These are phyloP conservation scores for Phytophthora fragariae DNA, from an alignment of 352 stramenopile genomes.

Conservation along the genomic window DNA sequence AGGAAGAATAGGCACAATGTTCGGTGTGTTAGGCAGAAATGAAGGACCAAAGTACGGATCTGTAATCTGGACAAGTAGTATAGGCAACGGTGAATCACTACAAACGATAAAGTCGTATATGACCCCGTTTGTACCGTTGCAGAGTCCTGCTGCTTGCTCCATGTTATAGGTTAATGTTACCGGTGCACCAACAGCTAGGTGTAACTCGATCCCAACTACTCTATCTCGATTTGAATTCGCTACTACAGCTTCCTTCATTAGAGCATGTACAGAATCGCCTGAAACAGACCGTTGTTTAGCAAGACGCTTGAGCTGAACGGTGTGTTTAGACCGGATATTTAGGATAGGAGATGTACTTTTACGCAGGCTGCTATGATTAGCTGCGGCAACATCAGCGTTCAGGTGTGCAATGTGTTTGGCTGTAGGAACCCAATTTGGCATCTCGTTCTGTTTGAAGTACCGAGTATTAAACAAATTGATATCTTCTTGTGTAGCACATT, in stretches of 20 bases:
- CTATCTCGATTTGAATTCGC: not conserved
- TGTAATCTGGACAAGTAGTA: too few relatives aligned
- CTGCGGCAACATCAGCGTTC: not conserved
- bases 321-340: too few relatives aligned
- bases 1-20: not conserved
- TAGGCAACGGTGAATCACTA: too few relatives aligned
- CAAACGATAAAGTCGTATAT: too few relatives aligned
- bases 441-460: not conserved
- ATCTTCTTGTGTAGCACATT: not conserved
- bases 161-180: too few relatives aligned
- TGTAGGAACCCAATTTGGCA: too few relatives aligned
- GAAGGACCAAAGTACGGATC: too few relatives aligned
- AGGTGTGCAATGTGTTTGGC: too few relatives aligned
- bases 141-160: too few relatives aligned
- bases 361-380: too few relatives aligned
- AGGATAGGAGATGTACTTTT: too few relatives aligned
- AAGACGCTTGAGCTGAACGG: not conserved
- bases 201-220: not conserved
- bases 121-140: too few relatives aligned
- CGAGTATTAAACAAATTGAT: constrained; percentile 1
- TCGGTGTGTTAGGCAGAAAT: not conserved
- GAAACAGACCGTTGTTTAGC: not conserved
- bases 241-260: not conserved
- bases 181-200: not conserved
- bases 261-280: not conserved